Percentiles rank a stretch among this genome's conserved stretches.
These are phyloP conservation scores for Pythium guiyangense DNA, from an alignment of 352 stramenopile genomes.

Conservation along the genomic window DNA sequence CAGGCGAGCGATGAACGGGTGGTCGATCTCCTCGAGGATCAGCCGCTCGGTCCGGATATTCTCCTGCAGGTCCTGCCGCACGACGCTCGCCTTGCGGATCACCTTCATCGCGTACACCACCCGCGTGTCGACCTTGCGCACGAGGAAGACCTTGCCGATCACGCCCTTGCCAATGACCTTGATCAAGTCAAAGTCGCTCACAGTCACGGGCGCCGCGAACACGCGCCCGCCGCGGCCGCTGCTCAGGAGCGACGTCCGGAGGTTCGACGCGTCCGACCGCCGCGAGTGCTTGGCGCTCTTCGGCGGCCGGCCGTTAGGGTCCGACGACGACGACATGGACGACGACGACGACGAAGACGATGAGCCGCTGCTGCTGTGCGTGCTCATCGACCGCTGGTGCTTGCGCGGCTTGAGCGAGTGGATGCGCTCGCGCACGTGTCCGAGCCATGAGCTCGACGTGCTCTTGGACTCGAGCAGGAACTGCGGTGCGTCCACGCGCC, in stretches of 20 bases:
- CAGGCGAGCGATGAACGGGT: conserved; percentile 98
- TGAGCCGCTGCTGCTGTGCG: neutral
- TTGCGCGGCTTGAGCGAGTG: conserved; percentile 64
- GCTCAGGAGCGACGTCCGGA: conserved; percentile 53
- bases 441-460: conserved; percentile 55
- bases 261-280: conserved; percentile 24
- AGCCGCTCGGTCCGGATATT: conserved; percentile 96
- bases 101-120: conserved; percentile 98
- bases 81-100: conserved; percentile 94
- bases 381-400: conserved; percentile 33
- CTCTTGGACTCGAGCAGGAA: conserved; percentile 64
- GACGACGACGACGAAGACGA: conserved; percentile 1
- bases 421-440: conserved; percentile 51
- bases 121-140: conserved; percentile 84
- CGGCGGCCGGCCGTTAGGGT: neutral
- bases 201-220: conserved; percentile 43
- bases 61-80: conserved; percentile 91
- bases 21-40: conserved; percentile 96
- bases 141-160: conserved; percentile 90
- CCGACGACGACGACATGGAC: conserved; percentile 9
- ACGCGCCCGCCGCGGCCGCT: conserved; percentile 24
- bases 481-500: conserved; percentile 33
- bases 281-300: conserved; percentile 10
- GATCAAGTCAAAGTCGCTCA: conserved; percentile 84
- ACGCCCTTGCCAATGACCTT: conserved; percentile 78